phyloP scores from a whole-genome alignment of 495 filamentous ascomycete genomes.

The Cercophora samala region DNA sequence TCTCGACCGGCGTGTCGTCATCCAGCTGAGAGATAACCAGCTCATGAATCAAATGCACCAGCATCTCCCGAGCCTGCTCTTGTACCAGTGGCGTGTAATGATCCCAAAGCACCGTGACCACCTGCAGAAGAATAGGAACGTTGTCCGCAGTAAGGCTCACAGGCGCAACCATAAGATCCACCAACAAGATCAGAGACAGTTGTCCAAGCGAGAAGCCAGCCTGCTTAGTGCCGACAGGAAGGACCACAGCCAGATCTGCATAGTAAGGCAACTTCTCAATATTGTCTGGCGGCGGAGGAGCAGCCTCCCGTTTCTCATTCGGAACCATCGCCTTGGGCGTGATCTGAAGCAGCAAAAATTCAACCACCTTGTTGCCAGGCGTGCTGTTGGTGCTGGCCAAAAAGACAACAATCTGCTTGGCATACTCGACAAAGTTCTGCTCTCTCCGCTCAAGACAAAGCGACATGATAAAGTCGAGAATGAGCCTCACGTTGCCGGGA shows the following conservation, averaged over 20 bases:
- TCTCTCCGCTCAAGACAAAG: conserved; percentile 90
- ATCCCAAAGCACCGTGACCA: conserved; percentile 92
- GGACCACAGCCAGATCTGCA: conserved; percentile 72
- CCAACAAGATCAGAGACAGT: conserved; percentile 85
- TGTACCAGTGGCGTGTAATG: conserved; percentile 93
- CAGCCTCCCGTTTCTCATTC: conserved; percentile 70
- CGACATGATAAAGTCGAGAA: conserved; percentile 92
- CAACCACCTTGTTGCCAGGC: conserved; percentile 80
- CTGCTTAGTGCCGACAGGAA: conserved; percentile 88
- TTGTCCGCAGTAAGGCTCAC: conserved; percentile 72
- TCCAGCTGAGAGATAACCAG: conserved; percentile 88
- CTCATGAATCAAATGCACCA: conserved; percentile 96
- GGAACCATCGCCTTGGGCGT: conserved; percentile 86
- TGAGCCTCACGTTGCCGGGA: conserved; percentile 89
- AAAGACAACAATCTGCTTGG: conserved; percentile 96
- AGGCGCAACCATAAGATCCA: conserved; percentile 93
- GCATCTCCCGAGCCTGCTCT: conserved; percentile 94
- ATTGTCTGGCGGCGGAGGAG: conserved; percentile 66
- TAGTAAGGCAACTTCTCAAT: conserved; percentile 75
- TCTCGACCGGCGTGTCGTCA: conserved; percentile 60
- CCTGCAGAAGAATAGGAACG: conserved; percentile 81
- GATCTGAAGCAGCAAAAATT: conserved; percentile 87
- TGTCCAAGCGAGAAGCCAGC: conserved; percentile 89
- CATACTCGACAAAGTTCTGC: conserved; percentile 95
- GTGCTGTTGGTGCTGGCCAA: conserved; percentile 81